Base-by-base conservation (phyloP, 257 asterid species). In the Plantago elongata region DNA sequence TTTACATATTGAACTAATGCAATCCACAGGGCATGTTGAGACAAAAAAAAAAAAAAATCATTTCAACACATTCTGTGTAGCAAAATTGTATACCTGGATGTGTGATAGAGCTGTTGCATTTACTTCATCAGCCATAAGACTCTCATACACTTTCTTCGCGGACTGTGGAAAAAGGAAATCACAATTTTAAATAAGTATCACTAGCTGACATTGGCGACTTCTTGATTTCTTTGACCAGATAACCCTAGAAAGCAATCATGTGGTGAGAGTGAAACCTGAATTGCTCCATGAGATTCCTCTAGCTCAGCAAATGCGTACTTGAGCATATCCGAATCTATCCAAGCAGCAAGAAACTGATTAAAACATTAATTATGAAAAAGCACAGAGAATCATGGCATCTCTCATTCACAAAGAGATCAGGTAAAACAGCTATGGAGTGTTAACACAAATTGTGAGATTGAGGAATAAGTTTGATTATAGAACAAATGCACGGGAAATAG, bases 261-360 rank as follows among this genome's bases (percentile, higher is more conserved):
- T 46, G 42, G 29, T 62, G 63, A 61, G 13, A 15, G 52, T 45
- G 52, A 56, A 57, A 86, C 99, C 95, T 87, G 95, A 73, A 77
- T 66, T 42, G 96, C 81, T 71, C 99, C 99, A 69, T 83, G 84
- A 60, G 96, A 87, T 73, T 93, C 99, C 71, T 93, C 99, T 69
- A 93, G 84, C 78, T 93, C 99, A 47, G 97, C 97, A 74, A 86
- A 89, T 43, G 96, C 97, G 75, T 93, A 93, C 78, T 80, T 90
- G 27, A 93, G 86, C 96, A 89, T 84, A 50, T 82, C 96, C 12
- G 99, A 86, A 60, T 84, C 99, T 93, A 77, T 66, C 50, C 71
- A 78, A 45, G 70, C 72, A 64, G 64, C 27, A 51, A 16, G n/a
- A 58, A 63, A 56, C 27, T 42, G 56, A 9, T 49, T 65, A 52